Conservation (phyloP, 2,329 filamentous ascomycete genomes). For the Diplodia intermedia region DNA sequence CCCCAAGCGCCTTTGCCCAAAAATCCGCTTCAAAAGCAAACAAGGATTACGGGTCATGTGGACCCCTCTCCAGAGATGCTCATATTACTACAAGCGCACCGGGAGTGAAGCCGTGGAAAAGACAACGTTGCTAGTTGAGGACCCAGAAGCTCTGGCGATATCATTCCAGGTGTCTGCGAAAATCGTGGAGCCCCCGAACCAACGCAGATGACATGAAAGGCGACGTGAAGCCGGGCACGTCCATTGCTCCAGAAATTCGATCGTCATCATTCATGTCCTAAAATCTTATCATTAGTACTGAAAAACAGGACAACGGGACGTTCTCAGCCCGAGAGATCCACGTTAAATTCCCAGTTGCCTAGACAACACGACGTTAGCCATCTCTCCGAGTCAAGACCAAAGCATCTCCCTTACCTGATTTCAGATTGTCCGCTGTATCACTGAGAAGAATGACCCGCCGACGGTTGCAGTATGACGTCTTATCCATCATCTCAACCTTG, state of each 20-base stretch:
- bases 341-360: constrained; percentile 32
- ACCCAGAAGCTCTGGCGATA: neutral
- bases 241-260: neutral
- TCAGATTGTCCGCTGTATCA: constrained; percentile 91
- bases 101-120: neutral
- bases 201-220: neutral
- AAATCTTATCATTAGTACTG: neutral
- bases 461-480: constrained; percentile 96
- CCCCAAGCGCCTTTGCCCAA: constrained; percentile 22
- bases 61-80: neutral
- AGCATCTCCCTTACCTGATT: constrained; percentile 69
- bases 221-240: neutral
- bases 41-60: neutral
- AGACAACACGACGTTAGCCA: constrained; percentile 2
- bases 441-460: constrained; percentile 86
- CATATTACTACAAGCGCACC: neutral
- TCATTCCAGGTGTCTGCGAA: neutral
- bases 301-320: neutral
- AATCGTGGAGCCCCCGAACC: neutral
- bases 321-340: constrained; percentile 28
- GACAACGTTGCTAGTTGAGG: constrained; percentile 5
- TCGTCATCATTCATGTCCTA: neutral
- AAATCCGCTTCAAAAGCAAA: constrained; percentile 13
- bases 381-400: neutral
- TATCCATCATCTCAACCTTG: constrained; percentile 98